A percentile compares a stretch with the other conserved stretches of the same genome.
Evolutionary conservation across 1,284 basidiomycete genomes (phyloP).

Genomic region (Ganoderma boninense): DNA sequence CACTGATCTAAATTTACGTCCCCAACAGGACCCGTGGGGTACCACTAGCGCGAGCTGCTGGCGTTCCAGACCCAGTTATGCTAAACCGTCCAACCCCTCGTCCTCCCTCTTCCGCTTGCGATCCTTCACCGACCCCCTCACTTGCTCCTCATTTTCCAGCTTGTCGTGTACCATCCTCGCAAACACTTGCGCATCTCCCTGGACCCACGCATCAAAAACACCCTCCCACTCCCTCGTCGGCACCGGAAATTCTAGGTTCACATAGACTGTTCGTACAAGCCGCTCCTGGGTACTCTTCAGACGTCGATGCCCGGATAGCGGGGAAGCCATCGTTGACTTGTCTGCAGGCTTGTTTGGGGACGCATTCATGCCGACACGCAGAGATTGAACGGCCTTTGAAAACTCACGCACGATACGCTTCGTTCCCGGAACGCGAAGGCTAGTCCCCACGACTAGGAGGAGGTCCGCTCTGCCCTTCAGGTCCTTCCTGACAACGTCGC

Average conservation of each 20-base stretch:
- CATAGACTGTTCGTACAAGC: slow-evolving; percentile 79
- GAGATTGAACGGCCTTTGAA: slow-evolving; percentile 77
- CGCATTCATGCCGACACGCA: slow-evolving; percentile 44
- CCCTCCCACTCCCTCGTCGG: slow-evolving; percentile 90
- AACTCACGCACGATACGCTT: slow-evolving; percentile 94
- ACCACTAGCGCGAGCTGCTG: background rate
- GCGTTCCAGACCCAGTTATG: slow-evolving; percentile 17
- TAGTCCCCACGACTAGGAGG: slow-evolving; percentile 53
- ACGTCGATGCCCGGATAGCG: slow-evolving; percentile 50
- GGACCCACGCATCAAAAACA: slow-evolving; percentile 91
- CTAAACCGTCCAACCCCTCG: slow-evolving; percentile 16
- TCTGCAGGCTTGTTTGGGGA: slow-evolving; percentile 8
- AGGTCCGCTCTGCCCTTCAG: slow-evolving; percentile 85
- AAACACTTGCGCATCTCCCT: slow-evolving; percentile 89
- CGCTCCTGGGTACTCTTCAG: slow-evolving; percentile 42
- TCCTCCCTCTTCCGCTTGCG: slow-evolving; percentile 28
- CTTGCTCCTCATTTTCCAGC: slow-evolving; percentile 50
- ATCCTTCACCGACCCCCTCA: slow-evolving; percentile 23
- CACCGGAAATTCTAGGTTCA: slow-evolving; percentile 91
- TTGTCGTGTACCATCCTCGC: slow-evolving; percentile 65
- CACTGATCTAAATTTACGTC: too few species aligned
- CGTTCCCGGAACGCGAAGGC: slow-evolving; percentile 87
- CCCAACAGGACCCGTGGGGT: too few species aligned
- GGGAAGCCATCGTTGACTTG: slow-evolving; percentile 31
- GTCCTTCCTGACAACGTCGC: slow-evolving; percentile 80